Evolutionary conservation across 116 monocot genomes (phyloP), one percentile per base, ranked within the genome.

Genomic region (Zostera marina): DNA sequence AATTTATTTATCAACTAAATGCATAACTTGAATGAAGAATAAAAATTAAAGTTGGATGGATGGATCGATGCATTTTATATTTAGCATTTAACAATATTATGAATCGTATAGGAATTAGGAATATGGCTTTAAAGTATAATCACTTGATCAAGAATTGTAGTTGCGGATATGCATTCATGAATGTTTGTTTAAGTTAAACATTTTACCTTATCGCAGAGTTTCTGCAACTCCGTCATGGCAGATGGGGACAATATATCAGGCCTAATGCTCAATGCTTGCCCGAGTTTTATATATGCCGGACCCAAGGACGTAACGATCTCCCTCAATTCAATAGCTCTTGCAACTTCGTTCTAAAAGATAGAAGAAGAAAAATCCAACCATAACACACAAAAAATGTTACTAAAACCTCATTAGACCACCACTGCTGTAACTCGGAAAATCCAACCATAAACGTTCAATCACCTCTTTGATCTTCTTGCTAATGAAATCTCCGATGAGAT

Each of bases 301-400:
- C 98, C 98, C 66, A 99, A 70, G 32, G 98, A 99, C 39, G 98
- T 99, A 10, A 99, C 98, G n/a, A 99, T 91, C 73, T 99, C 98
- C 71, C 98, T 76, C 44, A 99, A 61, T 70, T 91, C 98, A 69
- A 99, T 99, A 32, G 98, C 98, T 56, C 98, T 73, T 56, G 81
- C 81, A 60, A 99, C 91, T 67, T 99, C 98, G 75, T 99, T 99
- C 98, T 99, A 48, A 1, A 5, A 32, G 5, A 5, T 5, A 32
- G 32, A 32, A 32, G 5, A 53, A 3, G 23, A 8, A 22, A 63
- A 17, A 52, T 47, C 8, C 51, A 51, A 24, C n/a, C 3, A 0
- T 13, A 47, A 19, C 41, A 45, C 11, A 51, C 49, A 19, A 20
- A 16, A 5, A 0, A 8, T 19, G 22, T 47, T 56, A 19, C 4